Evolutionary conservation across 1,284 basidiomycete species (phyloP).

Genomic region (Puccinia coronata): DNA sequence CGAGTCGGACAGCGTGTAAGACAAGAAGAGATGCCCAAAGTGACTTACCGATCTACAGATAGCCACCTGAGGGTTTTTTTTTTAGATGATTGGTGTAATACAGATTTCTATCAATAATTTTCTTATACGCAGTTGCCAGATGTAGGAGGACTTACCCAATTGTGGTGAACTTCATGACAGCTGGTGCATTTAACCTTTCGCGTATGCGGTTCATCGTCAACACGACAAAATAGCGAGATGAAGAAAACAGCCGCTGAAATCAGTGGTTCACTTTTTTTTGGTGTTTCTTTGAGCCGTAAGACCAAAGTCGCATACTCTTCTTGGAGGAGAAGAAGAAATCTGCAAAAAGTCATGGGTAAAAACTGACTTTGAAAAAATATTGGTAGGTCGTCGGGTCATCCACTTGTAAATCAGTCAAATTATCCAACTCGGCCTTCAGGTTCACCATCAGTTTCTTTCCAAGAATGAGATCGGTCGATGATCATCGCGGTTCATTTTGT

Average conservation of each 20-base stretch:
- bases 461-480: no score
- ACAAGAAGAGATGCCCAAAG: background rate
- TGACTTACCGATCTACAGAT: conserved; percentile 25
- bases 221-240: background rate
- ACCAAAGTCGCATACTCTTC: no score
- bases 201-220: background rate
- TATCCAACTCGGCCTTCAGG: conserved; percentile 32
- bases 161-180: conserved; percentile 41
- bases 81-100: background rate
- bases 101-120: no score
- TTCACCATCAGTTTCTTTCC: conserved; percentile 47
- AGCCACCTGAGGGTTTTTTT: background rate
- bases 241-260: background rate
- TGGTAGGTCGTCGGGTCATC: conserved; percentile 8
- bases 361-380: conserved; percentile 47
- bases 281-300: no score
- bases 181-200: conserved; percentile 37
- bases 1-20: no score
- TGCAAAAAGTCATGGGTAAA: no score
- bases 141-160: conserved; percentile 39
- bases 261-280: no score
- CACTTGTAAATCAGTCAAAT: conserved; percentile 23
- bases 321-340: no score
- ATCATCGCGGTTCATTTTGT: no score
- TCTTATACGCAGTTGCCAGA: no score